Evolutionary conservation across 225 moss, liverwort and hornwort genomes (phyloP), one percentile per base, ranked within the genome.

Genomic region (Anthoceros angustus): DNA sequence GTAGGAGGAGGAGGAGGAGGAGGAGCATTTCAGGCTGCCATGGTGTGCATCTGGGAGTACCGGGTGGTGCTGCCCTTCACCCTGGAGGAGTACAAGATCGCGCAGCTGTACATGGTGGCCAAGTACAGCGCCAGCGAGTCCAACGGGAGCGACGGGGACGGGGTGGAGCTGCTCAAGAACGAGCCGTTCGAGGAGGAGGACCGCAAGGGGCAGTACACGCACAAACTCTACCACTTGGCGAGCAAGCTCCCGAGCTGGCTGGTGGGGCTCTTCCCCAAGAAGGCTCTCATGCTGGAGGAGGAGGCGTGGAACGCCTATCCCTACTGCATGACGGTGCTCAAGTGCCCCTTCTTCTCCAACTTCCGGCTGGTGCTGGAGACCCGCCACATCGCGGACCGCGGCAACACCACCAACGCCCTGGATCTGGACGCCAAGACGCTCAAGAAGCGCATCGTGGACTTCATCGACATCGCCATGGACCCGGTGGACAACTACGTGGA

Each of bases 231-330:
- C 76, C 90, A 85, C 68, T 75, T 94, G 72, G 90, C 90, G 80
- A 92, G 94, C 76, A 94, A 94, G 75, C 84, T 87, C 48, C 94
- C 94, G 21, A 40, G 81, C 61, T 94, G 94, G 94, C 71, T 94
- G 78, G 82, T 86, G 68, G 74, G 86, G 50, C 84, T 90, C 68
- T 83, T 87, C 63, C 76, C 90, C 41, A 73, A 78, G 45, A 90
- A 86, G 68, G 76, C 80, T 20, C 74, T 94, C 71, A 69, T 84
- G 61, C 83, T 90, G 49, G 90, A 94, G 77, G 93, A 94, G 69
- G 93, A 94, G 79, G 93, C 93, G 43, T 94, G 93, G 93, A 94
- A 94, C 82, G 87, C 86, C 6, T 94, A 78, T 70, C 93, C 93
- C 0, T 90, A 85, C 70, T 94, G 93, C 83, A 94, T 87, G 82